Base-by-base conservation (phyloP, 2,329 filamentous ascomycete genomes). In the Scytalidium sp. region DNA sequence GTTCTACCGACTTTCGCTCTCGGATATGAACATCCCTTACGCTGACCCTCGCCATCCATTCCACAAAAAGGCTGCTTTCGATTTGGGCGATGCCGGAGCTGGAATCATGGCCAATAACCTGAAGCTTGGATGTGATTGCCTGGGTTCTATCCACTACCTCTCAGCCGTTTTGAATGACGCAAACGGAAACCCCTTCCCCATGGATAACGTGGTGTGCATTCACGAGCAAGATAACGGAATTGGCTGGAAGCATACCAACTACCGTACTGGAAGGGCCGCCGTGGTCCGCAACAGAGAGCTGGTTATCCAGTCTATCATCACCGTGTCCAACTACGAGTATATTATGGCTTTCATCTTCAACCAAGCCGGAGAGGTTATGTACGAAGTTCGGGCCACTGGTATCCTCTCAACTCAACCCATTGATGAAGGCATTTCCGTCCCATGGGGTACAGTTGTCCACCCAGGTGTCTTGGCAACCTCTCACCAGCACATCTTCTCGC, bases 401-500 rank as follows among this genome's bases (percentile, higher is more conserved):
- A 85, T 88, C 50, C 70, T 88, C 17, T 84, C 79, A 48, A 86
- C 84, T 0, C 79, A 85, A 49, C 84, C 83, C 3, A 83, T 87
- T 55, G 83, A 87, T 50, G 78, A 85, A 51, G 82, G 80, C 13
- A 64, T 83, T 45, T 77, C 78, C 11, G 83, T 87, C 3, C 79
- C 81, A 2, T 87, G 80, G 71, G 85, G 84, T 27, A 88, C 84
- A 1, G 78, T 87, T 39, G 83, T 88, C 4, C 82, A 85, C 51
- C 84, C 84, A 0, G 84, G 85, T 41, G 84, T 86, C 15, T 78
- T 90, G 27, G 86, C 84, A 2, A 73, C 75, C 0, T 83, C 87
- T 67, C 87, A 91, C 61, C 87, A 92, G 63, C 88, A 91, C 67
- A 87, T 90, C 64, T 90, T 92, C 70, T 84, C 79, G 3, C 72